Evolutionary conservation across 495 filamentous ascomycete genomes (phyloP).

Genomic region (Penicillium flavigenum): DNA sequence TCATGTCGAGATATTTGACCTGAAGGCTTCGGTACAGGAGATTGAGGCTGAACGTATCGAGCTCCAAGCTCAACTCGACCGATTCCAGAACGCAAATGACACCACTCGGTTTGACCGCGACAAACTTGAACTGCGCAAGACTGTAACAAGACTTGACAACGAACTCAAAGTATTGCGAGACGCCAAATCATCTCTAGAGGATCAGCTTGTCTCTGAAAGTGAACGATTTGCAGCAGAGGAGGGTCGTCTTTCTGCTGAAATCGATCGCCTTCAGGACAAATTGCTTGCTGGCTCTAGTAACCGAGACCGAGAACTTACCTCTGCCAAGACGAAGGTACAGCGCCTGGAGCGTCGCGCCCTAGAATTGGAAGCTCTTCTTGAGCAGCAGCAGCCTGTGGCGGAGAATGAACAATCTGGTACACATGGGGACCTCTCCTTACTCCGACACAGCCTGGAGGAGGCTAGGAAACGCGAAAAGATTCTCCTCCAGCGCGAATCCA

Average conservation of each 20-base stretch:
- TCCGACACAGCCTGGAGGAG: conserved; percentile 61
- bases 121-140: conserved; percentile 59
- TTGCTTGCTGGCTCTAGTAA: conserved; percentile 41
- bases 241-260: conserved; percentile 55
- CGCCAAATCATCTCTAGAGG: conserved; percentile 55
- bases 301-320: conserved; percentile 51
- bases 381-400: conserved; percentile 37
- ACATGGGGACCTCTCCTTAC: conserved; percentile 56
- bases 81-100: conserved; percentile 49
- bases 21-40: conserved; percentile 53
- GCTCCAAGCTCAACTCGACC: conserved; percentile 55
- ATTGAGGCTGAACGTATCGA: conserved; percentile 65
- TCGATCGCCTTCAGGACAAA: conserved; percentile 55
- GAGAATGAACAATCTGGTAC: conserved; percentile 40
- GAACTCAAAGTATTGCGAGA: conserved; percentile 59
- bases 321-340: conserved; percentile 54
- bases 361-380: conserved; percentile 58
- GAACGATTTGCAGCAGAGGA: conserved; percentile 58
- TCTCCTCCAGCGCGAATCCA: conserved; percentile 60
- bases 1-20: conserved; percentile 58
- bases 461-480: conserved; percentile 63
- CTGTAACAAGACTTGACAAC: conserved; percentile 57
- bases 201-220: conserved; percentile 54
- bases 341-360: conserved; percentile 58
- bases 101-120: conserved; percentile 61